Conservation (phyloP, 192 early-diverging fungal genomes). For the Mortierella antarctica region DNA sequence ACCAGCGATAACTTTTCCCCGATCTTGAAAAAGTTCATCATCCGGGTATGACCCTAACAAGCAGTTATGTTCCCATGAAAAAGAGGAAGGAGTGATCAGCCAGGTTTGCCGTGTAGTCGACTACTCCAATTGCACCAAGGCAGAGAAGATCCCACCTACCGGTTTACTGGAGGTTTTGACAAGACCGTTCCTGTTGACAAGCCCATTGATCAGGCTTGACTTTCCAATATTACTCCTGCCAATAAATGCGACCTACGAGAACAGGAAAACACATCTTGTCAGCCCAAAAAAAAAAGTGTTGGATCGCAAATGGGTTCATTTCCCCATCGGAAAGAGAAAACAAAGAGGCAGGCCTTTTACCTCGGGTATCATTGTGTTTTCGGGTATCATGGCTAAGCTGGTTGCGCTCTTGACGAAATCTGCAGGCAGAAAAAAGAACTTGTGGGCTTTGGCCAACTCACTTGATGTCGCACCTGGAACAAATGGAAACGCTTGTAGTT, state of each 20-base stretch:
- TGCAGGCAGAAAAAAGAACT: slow-evolving; percentile 44
- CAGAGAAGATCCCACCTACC: slow-evolving; percentile 33
- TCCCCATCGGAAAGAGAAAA: background rate
- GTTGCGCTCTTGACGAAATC: slow-evolving; percentile 48
- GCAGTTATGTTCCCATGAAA: background rate
- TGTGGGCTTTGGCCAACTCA: slow-evolving; percentile 46
- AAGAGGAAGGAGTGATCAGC: background rate
- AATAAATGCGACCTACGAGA: slow-evolving; percentile 60
- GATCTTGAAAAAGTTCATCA: slow-evolving; percentile 67
- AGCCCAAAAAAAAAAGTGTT: background rate
- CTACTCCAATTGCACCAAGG: background rate
- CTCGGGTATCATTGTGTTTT: slow-evolving; percentile 47
- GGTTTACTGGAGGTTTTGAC: slow-evolving; percentile 66
- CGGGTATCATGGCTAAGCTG: slow-evolving; percentile 35
- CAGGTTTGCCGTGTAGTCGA: background rate
- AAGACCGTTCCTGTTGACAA: slow-evolving; percentile 58
- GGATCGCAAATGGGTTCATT: background rate
- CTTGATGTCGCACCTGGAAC: slow-evolving; percentile 37
- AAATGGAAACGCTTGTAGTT: slow-evolving; percentile 44
- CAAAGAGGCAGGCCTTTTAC: slow-evolving; percentile 10
- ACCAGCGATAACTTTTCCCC: slow-evolving; percentile 57
- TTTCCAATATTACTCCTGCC: slow-evolving; percentile 70
- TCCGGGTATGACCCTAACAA: slow-evolving; percentile 60
- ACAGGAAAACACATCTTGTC: background rate
- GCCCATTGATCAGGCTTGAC: slow-evolving; percentile 64